Evolutionary conservation across 2,329 filamentous ascomycete species (phyloP).

Genomic region (Sporothrix pseudoabietina): DNA sequence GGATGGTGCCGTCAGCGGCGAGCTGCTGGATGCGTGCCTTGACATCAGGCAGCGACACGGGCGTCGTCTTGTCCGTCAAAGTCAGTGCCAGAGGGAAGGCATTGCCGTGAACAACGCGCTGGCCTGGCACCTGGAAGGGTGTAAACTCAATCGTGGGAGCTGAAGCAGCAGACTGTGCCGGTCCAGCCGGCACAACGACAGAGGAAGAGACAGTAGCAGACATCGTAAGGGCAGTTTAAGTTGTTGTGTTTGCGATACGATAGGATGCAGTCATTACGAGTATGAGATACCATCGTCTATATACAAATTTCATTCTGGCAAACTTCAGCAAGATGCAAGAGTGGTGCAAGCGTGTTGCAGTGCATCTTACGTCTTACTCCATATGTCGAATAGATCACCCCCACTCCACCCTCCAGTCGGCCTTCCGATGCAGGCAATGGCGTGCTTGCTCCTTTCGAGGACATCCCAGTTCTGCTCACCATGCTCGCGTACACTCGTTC

Average conservation of each 20-base stretch:
- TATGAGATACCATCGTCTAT: background rate
- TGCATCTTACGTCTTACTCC: background rate
- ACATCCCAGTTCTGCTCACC: background rate
- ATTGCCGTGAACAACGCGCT: conserved; percentile 10
- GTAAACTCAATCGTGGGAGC: conserved; percentile 4
- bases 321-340: background rate
- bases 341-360: background rate
- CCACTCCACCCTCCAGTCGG: background rate
- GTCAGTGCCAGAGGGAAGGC: conserved; percentile 13
- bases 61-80: background rate
- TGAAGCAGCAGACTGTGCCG: background rate
- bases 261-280: background rate
- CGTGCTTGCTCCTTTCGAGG: background rate
- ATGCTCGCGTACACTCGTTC: background rate
- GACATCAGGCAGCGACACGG: background rate
- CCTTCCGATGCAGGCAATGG: background rate
- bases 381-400: background rate
- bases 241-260: background rate
- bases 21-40: conserved; percentile 11
- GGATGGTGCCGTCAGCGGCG: conserved; percentile 9
- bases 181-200: background rate
- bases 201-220: background rate
- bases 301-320: background rate
- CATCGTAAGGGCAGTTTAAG: background rate
- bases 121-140: background rate